Conservation (phyloP, 1,139 yeast genomes). For the Lodderomyces parapsilosis region DNA sequence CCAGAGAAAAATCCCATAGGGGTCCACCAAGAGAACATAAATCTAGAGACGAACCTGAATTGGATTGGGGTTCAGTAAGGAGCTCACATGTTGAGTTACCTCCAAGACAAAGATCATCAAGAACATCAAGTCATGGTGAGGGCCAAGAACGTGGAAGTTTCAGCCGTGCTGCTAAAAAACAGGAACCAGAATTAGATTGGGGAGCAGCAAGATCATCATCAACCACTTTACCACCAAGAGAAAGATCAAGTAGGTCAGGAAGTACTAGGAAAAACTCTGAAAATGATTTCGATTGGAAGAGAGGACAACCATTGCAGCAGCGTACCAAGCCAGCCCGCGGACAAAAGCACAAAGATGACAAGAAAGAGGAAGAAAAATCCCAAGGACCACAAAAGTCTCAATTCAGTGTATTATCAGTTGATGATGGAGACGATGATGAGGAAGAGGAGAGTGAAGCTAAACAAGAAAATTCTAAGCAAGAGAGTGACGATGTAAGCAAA, state of each 20-base stretch:
- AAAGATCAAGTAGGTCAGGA: constrained; percentile 11
- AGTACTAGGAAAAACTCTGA: constrained; percentile 30
- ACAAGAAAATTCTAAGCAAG: background rate
- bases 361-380: constrained; percentile 25
- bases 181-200: constrained; percentile 61
- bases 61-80: constrained; percentile 65
- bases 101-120: constrained; percentile 30
- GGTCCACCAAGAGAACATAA: constrained; percentile 18
- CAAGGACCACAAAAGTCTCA: constrained; percentile 54
- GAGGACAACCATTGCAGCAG: constrained; percentile 31
- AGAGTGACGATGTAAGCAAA: constrained; percentile 20
- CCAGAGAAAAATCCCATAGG: constrained; percentile 30
- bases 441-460: constrained; percentile 23
- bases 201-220: constrained; percentile 47
- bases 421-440: constrained; percentile 57
- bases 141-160: constrained; percentile 21
- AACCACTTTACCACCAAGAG: constrained; percentile 37
- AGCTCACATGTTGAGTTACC: constrained; percentile 32
- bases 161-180: constrained; percentile 35
- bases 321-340: constrained; percentile 17
- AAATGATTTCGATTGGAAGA: constrained; percentile 22
- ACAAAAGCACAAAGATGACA: constrained; percentile 5
- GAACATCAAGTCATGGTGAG: constrained; percentile 20
- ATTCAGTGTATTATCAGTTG: constrained; percentile 61
- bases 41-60: constrained; percentile 50